Evolutionary conservation across 345 rosid species (phyloP).

Genomic region (Camelina hispida): DNA sequence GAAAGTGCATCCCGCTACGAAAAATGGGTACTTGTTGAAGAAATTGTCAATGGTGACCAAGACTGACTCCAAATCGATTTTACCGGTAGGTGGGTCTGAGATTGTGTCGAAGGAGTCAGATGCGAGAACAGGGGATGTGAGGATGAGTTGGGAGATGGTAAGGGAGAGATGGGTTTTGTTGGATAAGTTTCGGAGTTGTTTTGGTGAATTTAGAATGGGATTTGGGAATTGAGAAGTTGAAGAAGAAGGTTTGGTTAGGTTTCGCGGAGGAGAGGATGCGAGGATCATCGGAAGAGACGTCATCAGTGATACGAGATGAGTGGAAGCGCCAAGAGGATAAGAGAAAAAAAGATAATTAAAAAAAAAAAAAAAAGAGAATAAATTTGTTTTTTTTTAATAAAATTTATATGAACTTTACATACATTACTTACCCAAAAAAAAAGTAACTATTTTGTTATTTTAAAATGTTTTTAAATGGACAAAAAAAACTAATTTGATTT

Average conservation of each 20-base stretch:
- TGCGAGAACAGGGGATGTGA: constrained; percentile 61
- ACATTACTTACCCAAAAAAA: no score
- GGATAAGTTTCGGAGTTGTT: not conserved
- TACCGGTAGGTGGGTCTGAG: constrained; percentile 49
- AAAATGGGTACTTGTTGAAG: constrained; percentile 80
- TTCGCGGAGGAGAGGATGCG: constrained; percentile 38
- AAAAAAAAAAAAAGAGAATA: not conserved
- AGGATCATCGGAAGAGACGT: constrained; percentile 36
- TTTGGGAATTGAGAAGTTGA: constrained; percentile 2
- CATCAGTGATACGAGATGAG: constrained; percentile 13
- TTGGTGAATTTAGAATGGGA: not conserved
- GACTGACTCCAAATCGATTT: constrained; percentile 69
- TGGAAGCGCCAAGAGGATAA: constrained; percentile 39
- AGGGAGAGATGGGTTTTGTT: constrained; percentile 51
- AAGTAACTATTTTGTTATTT: no score
- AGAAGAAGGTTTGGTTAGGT: constrained; percentile 11
- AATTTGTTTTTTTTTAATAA: no score
- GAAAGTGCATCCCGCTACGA: constrained; percentile 83
- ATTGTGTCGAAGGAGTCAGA: constrained; percentile 51
- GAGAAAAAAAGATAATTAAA: not conserved
- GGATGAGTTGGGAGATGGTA: constrained; percentile 46
- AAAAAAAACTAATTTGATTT: no score
- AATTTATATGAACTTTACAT: no score
- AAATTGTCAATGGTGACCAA: constrained; percentile 73
- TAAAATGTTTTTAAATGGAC: no score